Conservation (phyloP, 106 monocot genomes). For the Dendrobium huoshanense region DNA sequence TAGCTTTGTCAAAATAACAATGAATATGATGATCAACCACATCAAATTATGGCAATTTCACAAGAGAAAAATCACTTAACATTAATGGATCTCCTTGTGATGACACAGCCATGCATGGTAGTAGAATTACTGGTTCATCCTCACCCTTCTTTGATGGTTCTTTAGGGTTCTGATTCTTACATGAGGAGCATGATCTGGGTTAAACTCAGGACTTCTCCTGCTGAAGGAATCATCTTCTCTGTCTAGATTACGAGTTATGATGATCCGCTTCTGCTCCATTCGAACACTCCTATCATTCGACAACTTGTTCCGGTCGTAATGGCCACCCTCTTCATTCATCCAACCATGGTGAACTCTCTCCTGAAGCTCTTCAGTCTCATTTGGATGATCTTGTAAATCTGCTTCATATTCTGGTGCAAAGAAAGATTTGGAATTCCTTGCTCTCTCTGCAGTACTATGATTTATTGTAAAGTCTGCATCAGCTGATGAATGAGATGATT, state of each 20-base stretch:
- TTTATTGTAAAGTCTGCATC: no score
- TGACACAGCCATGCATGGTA: not conserved
- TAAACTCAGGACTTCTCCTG: not conserved
- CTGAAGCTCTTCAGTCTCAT: not conserved
- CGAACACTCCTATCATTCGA: conserved; percentile 8
- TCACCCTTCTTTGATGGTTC: conserved; percentile 6
- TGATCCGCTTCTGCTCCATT: conserved; percentile 20
- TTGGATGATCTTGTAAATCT: not conserved
- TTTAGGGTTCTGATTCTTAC: not conserved
- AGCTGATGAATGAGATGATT: no score
- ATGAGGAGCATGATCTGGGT: not conserved
- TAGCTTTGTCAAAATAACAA: no score
- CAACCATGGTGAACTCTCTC: not conserved
- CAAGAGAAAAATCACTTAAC: no score
- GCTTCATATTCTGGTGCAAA: no score
- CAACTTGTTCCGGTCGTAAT: not conserved
- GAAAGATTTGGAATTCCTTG: not conserved
- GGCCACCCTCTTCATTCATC: conserved; percentile 6
- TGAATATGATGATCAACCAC: no score
- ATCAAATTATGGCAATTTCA: no score
- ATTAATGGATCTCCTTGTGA: no score
- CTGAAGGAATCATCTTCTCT: conserved; percentile 2
- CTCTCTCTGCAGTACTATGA: not conserved
- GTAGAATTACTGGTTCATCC: not conserved
- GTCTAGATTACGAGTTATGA: not conserved